These are phyloP conservation scores for Sordariomycetes sp. DNA, from an alignment of 2,329 filamentous ascomycete genomes.

Conservation along the genomic window DNA sequence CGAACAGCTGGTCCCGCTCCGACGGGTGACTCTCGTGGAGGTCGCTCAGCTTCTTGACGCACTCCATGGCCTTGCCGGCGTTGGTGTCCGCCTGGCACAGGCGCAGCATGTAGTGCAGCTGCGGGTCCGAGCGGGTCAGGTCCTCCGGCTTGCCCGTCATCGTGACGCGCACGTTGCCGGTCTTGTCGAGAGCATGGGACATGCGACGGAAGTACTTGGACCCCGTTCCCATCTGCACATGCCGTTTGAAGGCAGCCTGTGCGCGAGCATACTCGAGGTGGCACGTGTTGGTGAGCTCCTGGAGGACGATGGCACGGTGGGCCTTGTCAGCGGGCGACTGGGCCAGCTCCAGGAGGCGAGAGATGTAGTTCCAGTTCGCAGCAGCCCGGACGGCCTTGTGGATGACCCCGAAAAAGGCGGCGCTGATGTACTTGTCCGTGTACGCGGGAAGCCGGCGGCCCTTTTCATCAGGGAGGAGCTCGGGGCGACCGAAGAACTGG, in stretches of 20 bases:
- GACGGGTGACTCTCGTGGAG: constrained; percentile 21
- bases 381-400: constrained; percentile 21
- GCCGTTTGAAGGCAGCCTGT: constrained; percentile 27
- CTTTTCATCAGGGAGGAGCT: constrained; percentile 32
- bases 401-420: constrained; percentile 28
- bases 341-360: constrained; percentile 22
- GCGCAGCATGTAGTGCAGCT: constrained; percentile 30
- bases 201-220: constrained; percentile 30
- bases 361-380: constrained; percentile 29
- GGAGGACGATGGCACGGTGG: constrained; percentile 22
- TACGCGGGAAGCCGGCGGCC: constrained; percentile 23
- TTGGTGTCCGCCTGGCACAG: constrained; percentile 28
- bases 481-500: constrained; percentile 26
- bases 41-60: constrained; percentile 27
- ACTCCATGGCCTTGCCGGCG: constrained; percentile 30
- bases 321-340: constrained; percentile 14
- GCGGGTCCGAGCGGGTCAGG: constrained; percentile 23
- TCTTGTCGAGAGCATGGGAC: constrained; percentile 21
- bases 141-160: constrained; percentile 28
- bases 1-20: constrained; percentile 20
- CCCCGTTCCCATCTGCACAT: constrained; percentile 22
- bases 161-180: constrained; percentile 21
- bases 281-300: constrained; percentile 33
- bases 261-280: constrained; percentile 29
- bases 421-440: constrained; percentile 30